These are phyloP conservation scores for Talaromyces thailandensis DNA, from an alignment of 495 filamentous ascomycete species.

Conservation along the genomic window DNA sequence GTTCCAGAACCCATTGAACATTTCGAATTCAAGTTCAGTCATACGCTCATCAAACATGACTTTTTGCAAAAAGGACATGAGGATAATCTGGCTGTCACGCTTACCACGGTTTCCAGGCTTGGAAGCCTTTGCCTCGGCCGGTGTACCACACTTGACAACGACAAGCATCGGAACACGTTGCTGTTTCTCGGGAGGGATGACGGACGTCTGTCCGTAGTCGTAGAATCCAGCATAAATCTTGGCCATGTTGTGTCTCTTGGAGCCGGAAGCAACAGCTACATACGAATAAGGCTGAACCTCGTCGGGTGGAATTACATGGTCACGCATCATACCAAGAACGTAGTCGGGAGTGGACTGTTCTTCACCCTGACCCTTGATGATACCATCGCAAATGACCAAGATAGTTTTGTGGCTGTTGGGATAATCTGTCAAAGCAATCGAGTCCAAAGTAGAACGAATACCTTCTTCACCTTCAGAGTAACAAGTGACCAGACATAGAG, in stretches of 20 bases:
- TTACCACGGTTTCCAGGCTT: constrained; percentile 98
- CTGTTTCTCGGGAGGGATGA: constrained; percentile 77
- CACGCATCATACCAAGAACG: constrained; percentile 86
- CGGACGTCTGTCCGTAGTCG: constrained; percentile 77
- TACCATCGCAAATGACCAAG: constrained; percentile 91
- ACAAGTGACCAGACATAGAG: constrained; percentile 90
- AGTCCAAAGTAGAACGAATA: constrained; percentile 88
- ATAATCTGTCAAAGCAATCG: constrained; percentile 95
- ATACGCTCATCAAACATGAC: constrained; percentile 99
- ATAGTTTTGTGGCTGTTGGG: constrained; percentile 98
- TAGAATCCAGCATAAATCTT: constrained; percentile 98
- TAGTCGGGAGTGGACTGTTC: constrained; percentile 82
- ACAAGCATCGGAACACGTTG: constrained; percentile 99
- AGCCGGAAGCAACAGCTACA: constrained; percentile 90
- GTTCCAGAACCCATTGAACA: constrained; percentile 99
- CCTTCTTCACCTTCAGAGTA: constrained; percentile 96
- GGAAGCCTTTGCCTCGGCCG: constrained; percentile 64
- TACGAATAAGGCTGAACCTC: constrained; percentile 89
- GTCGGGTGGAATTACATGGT: constrained; percentile 66
- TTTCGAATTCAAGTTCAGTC: constrained; percentile 99
- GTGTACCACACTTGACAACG: constrained; percentile 91
- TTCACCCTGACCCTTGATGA: constrained; percentile 96
- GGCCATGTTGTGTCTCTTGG: constrained; percentile 98
- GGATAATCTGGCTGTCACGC: constrained; percentile 95
- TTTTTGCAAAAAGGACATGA: constrained; percentile 99